phyloP scores from a whole-genome alignment of 257 asterid genomes.

The Thymus quinquecostatus region DNA sequence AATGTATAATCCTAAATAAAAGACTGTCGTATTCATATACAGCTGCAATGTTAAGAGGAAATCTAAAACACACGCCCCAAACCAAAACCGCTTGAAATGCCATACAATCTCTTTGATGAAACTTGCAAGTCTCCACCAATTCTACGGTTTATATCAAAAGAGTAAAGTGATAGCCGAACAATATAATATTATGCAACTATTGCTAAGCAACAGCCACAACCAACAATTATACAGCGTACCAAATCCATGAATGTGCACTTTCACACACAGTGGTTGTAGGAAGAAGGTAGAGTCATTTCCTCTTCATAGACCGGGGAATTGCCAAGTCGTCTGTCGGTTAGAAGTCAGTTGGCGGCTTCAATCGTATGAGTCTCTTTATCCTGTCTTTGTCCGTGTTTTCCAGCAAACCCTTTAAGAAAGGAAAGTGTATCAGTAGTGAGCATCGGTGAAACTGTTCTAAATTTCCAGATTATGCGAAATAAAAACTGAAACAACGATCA shows the following conservation, averaged over 20 bases:
- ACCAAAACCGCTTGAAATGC: not conserved
- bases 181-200: not conserved
- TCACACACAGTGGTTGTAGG: not conserved
- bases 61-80: not conserved
- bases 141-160: not conserved
- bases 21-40: not conserved
- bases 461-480: not conserved
- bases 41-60: slow-evolving; percentile 7
- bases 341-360: slow-evolving; percentile 57
- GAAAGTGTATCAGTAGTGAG: not conserved
- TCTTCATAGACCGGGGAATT: slow-evolving; percentile 12
- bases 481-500: not conserved
- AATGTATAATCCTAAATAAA: not conserved
- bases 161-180: not conserved
- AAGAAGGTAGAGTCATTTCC: not conserved
- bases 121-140: not conserved
- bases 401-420: slow-evolving; percentile 50
- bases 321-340: slow-evolving; percentile 16
- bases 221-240: not conserved
- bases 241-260: slow-evolving; percentile 3
- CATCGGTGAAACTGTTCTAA: not conserved
- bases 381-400: slow-evolving; percentile 71
- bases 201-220: slow-evolving; percentile 17
- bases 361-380: slow-evolving; percentile 55
- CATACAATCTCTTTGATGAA: not conserved